Percentiles rank a stretch among this genome's conserved stretches.
These are phyloP conservation scores for Warburgia ugandensis DNA, from an alignment of 164 flowering plant genomes.

Conservation along the genomic window DNA sequence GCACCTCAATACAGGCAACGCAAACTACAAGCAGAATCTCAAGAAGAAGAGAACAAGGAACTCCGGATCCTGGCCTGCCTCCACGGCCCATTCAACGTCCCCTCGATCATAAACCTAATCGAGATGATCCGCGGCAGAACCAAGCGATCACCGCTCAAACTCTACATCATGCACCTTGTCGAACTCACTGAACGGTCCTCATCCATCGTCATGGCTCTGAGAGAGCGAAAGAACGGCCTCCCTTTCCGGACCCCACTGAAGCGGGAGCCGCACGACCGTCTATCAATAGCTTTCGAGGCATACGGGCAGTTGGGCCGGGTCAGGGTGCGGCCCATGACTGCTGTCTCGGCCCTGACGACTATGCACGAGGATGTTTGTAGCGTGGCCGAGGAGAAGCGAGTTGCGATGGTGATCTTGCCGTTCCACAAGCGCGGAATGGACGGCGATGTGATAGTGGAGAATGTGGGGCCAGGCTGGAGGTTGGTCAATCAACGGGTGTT, in stretches of 20 bases:
- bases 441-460: constrained; percentile 27
- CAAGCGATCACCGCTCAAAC: constrained; percentile 17
- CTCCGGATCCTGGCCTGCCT: constrained; percentile 56
- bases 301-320: constrained; percentile 39
- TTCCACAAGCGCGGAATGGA: constrained; percentile 49
- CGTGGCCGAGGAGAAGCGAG: constrained; percentile 55
- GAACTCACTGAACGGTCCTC: constrained; percentile 72
- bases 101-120: constrained; percentile 45
- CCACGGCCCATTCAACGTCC: constrained; percentile 42
- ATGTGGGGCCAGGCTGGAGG: constrained; percentile 51
- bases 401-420: constrained; percentile 49
- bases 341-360: constrained; percentile 45
- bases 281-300: constrained; percentile 18
- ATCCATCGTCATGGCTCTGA: constrained; percentile 53
- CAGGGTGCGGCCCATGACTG: constrained; percentile 41
- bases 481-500: constrained; percentile 53
- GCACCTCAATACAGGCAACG: constrained; percentile 11
- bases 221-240: constrained; percentile 41
- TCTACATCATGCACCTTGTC: constrained; percentile 56
- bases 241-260: constrained; percentile 23
- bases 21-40: constrained; percentile 7
- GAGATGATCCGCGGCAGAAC: constrained; percentile 42
- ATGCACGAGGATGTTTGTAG: constrained; percentile 83
- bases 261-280: constrained; percentile 4
- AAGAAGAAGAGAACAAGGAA: constrained; percentile 15